phyloP scores from a whole-genome alignment of 2,329 filamentous ascomycete genomes.

The Annulohypoxylon truncatum region DNA sequence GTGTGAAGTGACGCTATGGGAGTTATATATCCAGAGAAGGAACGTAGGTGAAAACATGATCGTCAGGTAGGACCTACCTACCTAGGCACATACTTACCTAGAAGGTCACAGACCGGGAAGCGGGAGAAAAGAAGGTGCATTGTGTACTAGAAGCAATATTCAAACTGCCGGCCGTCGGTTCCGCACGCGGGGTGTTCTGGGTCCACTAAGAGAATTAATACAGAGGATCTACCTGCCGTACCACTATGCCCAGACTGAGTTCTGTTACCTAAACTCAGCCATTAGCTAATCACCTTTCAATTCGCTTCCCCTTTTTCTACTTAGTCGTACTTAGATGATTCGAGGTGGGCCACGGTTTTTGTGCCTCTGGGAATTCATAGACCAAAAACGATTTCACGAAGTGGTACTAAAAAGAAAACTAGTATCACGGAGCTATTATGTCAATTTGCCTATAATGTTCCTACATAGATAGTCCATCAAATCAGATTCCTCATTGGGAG shows the following conservation, averaged over 20 bases:
- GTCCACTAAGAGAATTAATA: conserved; percentile 11
- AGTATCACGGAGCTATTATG: background rate
- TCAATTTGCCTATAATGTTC: conserved; percentile 18
- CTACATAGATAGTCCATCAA: conserved; percentile 1
- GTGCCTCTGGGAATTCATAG: too few relatives aligned
- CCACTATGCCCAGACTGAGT: too few relatives aligned
- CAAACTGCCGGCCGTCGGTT: conserved; percentile 44
- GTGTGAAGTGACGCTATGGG: background rate
- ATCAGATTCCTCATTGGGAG: background rate
- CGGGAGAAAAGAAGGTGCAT: background rate
- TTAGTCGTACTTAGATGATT: too few relatives aligned
- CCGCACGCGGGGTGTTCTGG: conserved; percentile 33
- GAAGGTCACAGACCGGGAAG: background rate
- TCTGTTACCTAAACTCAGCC: too few relatives aligned
- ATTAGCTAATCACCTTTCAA: too few relatives aligned
- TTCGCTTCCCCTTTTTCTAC: too few relatives aligned
- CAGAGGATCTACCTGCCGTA: background rate
- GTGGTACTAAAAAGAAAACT: too few relatives aligned
- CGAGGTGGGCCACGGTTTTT: too few relatives aligned
- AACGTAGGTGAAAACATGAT: background rate
- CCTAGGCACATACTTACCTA: background rate
- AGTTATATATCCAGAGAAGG: conserved; percentile 1
- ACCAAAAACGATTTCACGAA: too few relatives aligned
- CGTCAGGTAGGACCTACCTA: background rate
- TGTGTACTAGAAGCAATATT: conserved; percentile 19